phyloP scores from a whole-genome alignment of 2,329 filamentous ascomycete species.

The Bimuria novae-zelandiae region DNA sequence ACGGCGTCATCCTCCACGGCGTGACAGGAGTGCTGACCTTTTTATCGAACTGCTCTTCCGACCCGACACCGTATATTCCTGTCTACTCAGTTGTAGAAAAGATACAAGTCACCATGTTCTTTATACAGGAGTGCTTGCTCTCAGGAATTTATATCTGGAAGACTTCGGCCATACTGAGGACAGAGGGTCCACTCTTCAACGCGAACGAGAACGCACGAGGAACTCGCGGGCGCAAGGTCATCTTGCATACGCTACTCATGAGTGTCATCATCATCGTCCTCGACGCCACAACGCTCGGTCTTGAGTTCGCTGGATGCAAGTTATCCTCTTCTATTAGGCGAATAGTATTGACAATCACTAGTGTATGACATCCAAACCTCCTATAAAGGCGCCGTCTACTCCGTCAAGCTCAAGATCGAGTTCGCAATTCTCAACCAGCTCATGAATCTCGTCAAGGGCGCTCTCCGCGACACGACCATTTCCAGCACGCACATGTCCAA shows the following conservation, averaged over 20 bases:
- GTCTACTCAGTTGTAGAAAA: conserved; percentile 44
- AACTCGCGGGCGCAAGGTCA: conserved; percentile 17
- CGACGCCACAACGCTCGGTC: conserved; percentile 46
- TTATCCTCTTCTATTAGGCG: not conserved
- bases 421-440: conserved; percentile 55
- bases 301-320: conserved; percentile 41
- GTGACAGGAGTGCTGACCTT: too few species aligned
- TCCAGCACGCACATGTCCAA: not conserved
- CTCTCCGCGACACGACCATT: conserved; percentile 6
- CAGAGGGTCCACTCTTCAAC: conserved; percentile 12
- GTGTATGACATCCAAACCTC: conserved; percentile 33
- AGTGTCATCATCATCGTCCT: conserved; percentile 47
- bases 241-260: conserved; percentile 42
- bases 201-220: conserved; percentile 10
- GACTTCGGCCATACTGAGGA: conserved; percentile 24
- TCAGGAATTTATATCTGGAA: conserved; percentile 55
- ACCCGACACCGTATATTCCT: conserved; percentile 27
- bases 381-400: conserved; percentile 48
- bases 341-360: not conserved
- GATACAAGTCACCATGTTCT: conserved; percentile 44
- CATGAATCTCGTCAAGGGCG: conserved; percentile 20
- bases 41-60: too few species aligned
- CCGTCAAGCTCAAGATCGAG: conserved; percentile 57
- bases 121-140: conserved; percentile 38
- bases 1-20: too few species aligned